phyloP scores from a whole-genome alignment of 2,329 filamentous ascomycete species.

The Epichloe festucae region DNA sequence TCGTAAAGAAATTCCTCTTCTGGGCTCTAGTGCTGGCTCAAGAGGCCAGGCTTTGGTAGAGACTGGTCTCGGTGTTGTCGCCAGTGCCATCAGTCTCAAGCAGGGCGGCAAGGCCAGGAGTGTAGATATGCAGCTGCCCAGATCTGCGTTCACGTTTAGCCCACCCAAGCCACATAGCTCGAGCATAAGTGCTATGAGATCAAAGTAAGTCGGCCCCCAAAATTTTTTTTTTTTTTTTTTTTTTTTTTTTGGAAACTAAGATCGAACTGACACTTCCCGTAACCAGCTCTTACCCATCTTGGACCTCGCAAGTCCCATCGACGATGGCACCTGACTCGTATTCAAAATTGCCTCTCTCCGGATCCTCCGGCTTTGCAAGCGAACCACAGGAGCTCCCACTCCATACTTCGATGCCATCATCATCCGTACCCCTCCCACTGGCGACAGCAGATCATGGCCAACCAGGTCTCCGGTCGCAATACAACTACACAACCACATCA shows the following conservation, averaged over 20 bases:
- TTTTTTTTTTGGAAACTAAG: constrained; percentile 12
- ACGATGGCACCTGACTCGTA: constrained; percentile 38
- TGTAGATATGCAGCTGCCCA: constrained; percentile 41
- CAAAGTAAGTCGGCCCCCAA: constrained; percentile 34
- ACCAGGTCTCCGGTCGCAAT: constrained; percentile 38
- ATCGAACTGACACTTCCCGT: constrained; percentile 32
- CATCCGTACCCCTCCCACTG: constrained; percentile 39
- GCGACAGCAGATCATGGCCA: constrained; percentile 34
- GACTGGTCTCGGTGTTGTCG: constrained; percentile 47
- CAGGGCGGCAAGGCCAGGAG: constrained; percentile 38
- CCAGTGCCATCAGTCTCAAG: constrained; percentile 41
- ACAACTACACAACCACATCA: constrained; percentile 39
- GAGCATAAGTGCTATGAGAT: constrained; percentile 40
- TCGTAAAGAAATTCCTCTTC: constrained; percentile 79
- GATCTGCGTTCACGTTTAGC: constrained; percentile 45
- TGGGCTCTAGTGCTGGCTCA: constrained; percentile 62
- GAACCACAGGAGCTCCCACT: constrained; percentile 42
- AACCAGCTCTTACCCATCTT: constrained; percentile 43
- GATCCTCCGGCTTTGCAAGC: constrained; percentile 31
- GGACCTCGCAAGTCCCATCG: constrained; percentile 39
- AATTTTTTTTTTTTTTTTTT: too few relatives aligned
- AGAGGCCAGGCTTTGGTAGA: constrained; percentile 64
- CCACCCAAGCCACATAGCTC: constrained; percentile 41
- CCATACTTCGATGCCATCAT: constrained; percentile 34
- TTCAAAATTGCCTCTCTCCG: constrained; percentile 38